phyloP scores from a whole-genome alignment of 202 grass and related monocot species.

The Hordeum pubiflorum region DNA sequence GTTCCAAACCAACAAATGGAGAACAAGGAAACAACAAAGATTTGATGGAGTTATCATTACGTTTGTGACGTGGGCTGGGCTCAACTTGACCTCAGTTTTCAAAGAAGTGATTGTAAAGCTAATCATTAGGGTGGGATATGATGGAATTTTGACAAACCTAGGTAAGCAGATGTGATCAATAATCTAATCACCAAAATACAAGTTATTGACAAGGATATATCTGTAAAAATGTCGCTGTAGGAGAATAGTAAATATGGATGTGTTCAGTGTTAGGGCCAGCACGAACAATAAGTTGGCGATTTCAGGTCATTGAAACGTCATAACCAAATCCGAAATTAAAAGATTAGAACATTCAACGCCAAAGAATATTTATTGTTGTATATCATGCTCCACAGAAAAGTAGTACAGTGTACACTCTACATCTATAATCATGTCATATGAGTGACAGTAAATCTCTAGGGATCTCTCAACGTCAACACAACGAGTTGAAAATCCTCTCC shows the following conservation, averaged over 20 bases:
- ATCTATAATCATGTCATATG: constrained; percentile 3
- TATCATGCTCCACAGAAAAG: not conserved
- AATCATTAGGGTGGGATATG: not conserved
- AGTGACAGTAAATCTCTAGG: not conserved
- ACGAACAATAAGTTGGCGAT: not conserved
- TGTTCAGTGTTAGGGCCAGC: not conserved
- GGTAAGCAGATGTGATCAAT: not conserved
- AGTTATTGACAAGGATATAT: not conserved
- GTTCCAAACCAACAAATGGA: not conserved
- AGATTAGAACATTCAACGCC: not conserved
- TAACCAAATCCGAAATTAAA: not conserved
- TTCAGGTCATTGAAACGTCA: not conserved
- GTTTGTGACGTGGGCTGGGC: not conserved
- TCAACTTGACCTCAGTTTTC: not conserved
- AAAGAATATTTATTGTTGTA: not conserved
- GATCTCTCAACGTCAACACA: not conserved
- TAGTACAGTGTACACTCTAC: not conserved
- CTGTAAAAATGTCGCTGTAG: not conserved
- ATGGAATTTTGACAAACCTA: not conserved
- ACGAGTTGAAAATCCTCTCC: not conserved
- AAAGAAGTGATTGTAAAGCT: not conserved
- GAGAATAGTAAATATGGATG: not conserved
- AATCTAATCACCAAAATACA: constrained; percentile 7
- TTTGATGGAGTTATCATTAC: not conserved
- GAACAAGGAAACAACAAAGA: not conserved